Base-by-base conservation (phyloP, 1,139 yeast genomes). In the Candida pseudoviswanathii region DNA sequence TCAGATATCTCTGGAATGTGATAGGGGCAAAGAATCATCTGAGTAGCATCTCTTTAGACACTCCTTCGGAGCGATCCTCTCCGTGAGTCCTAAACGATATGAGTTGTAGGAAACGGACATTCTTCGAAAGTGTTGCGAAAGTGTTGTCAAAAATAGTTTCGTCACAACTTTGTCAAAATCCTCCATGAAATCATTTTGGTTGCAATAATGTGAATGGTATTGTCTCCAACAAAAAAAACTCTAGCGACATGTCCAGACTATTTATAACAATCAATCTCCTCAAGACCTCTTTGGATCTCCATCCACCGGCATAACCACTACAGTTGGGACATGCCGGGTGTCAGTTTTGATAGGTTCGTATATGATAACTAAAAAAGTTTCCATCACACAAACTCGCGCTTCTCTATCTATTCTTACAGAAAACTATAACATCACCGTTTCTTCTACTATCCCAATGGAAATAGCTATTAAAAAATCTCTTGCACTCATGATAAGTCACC, bases 371-470 rank as follows among this genome's bases (percentile, higher is more conserved):
- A 32, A 32, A 32, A 32, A 16, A 16, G 16, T 16, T 16, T 16
- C 16, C 16, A 16, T 16, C 16, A 16, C 16, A 16, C 16, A 16
- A 16, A 16, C 16, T 16, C 16, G 16, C 2, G 3, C 22, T 3
- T 3, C n/a, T 21, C 11, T 36, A 36, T 36, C 5, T 24, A 36
- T 26, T 25, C 4, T 43, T 49, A 46, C 63, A 57, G 47, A 81
- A 87, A 2, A 91, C 81, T 5, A 90, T 68, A 1, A 92, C 73
- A 61, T 90, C 94, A 1, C 99, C 99, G 1, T 63, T 59, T 53
- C 99, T 75, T 52, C 98, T 75, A 43, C 70, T 61, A 63, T 95
- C 99, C 88, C 97, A 96, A 66, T 92, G 98, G 63, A 84, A 81
- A 51, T 82, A 80, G 40, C 91, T 81, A 59, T 94, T 94, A 74